Conservation (phyloP, 2,329 filamentous ascomycete species). For the Dactylonectria macrodidyma region DNA sequence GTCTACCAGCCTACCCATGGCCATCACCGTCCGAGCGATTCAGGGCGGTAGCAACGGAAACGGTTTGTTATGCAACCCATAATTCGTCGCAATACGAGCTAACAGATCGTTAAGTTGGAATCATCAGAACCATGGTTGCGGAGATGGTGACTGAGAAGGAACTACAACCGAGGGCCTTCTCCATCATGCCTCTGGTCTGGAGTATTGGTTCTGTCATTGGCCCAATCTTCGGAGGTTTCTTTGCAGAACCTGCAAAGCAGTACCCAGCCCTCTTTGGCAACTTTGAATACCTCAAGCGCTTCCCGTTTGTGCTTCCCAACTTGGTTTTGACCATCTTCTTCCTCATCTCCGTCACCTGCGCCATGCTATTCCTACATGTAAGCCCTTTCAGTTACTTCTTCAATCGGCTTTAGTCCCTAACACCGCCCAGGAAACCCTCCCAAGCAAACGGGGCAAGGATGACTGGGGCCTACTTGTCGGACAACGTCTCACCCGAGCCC, state of each 20-base stretch:
- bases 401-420: slow-evolving; percentile 9
- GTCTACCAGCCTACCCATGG: slow-evolving; percentile 84
- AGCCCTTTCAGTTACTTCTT: slow-evolving; percentile 20
- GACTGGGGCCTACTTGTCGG: slow-evolving; percentile 87
- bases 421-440: slow-evolving; percentile 80
- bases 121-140: slow-evolving; percentile 91
- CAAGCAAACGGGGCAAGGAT: slow-evolving; percentile 74
- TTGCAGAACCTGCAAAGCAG: slow-evolving; percentile 85
- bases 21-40: slow-evolving; percentile 82
- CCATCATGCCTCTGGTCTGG: slow-evolving; percentile 93
- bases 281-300: slow-evolving; percentile 78
- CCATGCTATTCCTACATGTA: slow-evolving; percentile 83
- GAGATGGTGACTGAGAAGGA: slow-evolving; percentile 92
- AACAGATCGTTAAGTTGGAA: slow-evolving; percentile 75
- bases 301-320: slow-evolving; percentile 90
- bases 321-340: slow-evolving; percentile 84
- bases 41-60: slow-evolving; percentile 91
- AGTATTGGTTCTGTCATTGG: slow-evolving; percentile 90
- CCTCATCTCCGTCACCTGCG: slow-evolving; percentile 80
- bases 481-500: slow-evolving; percentile 69
- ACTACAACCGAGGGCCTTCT: slow-evolving; percentile 90
- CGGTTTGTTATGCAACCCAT: slow-evolving; percentile 58
- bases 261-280: slow-evolving; percentile 80
- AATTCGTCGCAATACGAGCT: slow-evolving; percentile 15
- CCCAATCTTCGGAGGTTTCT: slow-evolving; percentile 87